Percentiles rank a stretch among this genome's conserved stretches.
Conservation (phyloP, 495 filamentous ascomycete species). For the Immersiella caudata region DNA sequence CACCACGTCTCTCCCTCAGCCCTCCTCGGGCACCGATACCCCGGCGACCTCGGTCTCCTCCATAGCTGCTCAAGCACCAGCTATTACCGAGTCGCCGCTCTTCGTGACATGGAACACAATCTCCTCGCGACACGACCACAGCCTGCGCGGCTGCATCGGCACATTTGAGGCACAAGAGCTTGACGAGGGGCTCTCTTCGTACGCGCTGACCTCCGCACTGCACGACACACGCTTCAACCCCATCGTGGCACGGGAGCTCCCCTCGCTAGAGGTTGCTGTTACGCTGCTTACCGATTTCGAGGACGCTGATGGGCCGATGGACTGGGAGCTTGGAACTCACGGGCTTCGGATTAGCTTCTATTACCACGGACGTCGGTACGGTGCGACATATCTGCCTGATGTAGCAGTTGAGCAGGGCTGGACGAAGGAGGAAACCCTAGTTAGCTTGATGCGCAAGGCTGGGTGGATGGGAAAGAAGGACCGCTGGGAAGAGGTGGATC, state of each 20-base stretch:
- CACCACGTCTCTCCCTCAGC: slow-evolving; percentile 32
- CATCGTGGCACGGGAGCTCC: slow-evolving; percentile 67
- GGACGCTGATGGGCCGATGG: slow-evolving; percentile 68
- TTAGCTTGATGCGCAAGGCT: slow-evolving; percentile 91
- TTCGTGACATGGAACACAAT: slow-evolving; percentile 96
- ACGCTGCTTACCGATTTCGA: slow-evolving; percentile 80
- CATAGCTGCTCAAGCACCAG: slow-evolving; percentile 20
- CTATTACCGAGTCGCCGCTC: slow-evolving; percentile 61
- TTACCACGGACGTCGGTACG: slow-evolving; percentile 67
- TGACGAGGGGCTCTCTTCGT: slow-evolving; percentile 69
- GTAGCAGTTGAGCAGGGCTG: slow-evolving; percentile 91
- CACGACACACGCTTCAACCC: slow-evolving; percentile 85
- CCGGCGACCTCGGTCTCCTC: slow-evolving; percentile 44
- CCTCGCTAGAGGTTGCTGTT: slow-evolving; percentile 67
- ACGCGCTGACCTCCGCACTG: slow-evolving; percentile 87
- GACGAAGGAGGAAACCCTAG: slow-evolving; percentile 89
- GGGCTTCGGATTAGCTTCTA: slow-evolving; percentile 78
- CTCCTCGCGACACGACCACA: slow-evolving; percentile 55
- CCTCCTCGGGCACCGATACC: slow-evolving; percentile 31
- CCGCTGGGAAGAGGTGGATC: slow-evolving; percentile 74
- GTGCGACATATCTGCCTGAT: slow-evolving; percentile 89
- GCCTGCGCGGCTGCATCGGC: slow-evolving; percentile 92
- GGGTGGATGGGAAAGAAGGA: slow-evolving; percentile 74
- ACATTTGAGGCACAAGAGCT: slow-evolving; percentile 86
- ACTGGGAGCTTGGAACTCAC: slow-evolving; percentile 85